Evolutionary conservation across 495 filamentous ascomycete species (phyloP).

Genomic region (Tuber magnatum): DNA sequence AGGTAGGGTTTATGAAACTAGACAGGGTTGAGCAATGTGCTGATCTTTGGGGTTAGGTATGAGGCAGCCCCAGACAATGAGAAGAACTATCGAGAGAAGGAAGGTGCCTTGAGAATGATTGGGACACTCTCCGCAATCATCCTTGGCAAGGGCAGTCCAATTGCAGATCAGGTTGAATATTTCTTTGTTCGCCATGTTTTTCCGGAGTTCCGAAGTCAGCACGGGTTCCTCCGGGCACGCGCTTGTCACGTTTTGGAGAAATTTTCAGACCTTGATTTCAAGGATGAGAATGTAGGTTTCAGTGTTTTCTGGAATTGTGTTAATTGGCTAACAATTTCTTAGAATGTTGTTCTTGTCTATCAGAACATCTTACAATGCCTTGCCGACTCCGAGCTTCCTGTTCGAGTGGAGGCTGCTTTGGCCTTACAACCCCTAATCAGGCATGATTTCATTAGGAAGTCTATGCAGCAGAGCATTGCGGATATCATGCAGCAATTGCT

Average conservation of each 20-base stretch:
- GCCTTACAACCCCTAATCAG: conserved; percentile 91
- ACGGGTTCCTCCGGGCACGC: conserved; percentile 88
- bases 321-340: conserved; percentile 9
- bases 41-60: conserved; percentile 43
- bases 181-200: conserved; percentile 98
- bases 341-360: conserved; percentile 87
- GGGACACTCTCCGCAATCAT: conserved; percentile 90
- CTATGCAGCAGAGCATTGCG: conserved; percentile 97
- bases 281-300: conserved; percentile 59
- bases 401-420: conserved; percentile 88
- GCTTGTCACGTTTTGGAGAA: conserved; percentile 97
- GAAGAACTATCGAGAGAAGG: conserved; percentile 90
- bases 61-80: conserved; percentile 74
- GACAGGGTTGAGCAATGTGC: background rate
- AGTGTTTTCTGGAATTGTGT: background rate
- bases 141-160: conserved; percentile 93
- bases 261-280: conserved; percentile 92
- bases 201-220: conserved; percentile 87
- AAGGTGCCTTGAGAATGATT: conserved; percentile 95
- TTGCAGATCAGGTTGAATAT: conserved; percentile 96
- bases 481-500: conserved; percentile 98
- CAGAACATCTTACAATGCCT: conserved; percentile 94
- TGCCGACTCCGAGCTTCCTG: conserved; percentile 83
- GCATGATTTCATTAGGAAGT: conserved; percentile 83
- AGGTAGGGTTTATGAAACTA: conserved; percentile 46